These are phyloP conservation scores for Lentinula raphanica DNA, from an alignment of 768 basidiomycete species.

Conservation along the genomic window DNA sequence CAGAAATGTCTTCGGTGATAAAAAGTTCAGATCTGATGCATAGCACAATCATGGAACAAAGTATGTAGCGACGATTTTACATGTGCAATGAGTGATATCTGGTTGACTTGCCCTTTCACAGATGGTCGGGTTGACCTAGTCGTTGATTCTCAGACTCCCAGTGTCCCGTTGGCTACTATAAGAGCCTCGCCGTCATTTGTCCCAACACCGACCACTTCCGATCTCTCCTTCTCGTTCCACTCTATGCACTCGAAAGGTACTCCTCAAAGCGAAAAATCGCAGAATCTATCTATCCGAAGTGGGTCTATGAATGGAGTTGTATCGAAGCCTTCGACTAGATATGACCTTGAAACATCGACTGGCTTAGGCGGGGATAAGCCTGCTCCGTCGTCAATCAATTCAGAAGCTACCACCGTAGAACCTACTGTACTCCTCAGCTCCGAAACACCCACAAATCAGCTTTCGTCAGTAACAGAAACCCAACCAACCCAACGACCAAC, in stretches of 20 bases:
- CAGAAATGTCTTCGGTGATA: conserved; percentile 9
- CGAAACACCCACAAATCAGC: neutral
- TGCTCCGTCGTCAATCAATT: neutral
- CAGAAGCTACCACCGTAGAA: neutral
- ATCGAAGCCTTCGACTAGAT: neutral
- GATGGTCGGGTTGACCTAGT: conserved; percentile 1
- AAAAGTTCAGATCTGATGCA: conserved; percentile 33
- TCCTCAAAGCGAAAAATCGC: neutral
- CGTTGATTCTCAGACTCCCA: neutral
- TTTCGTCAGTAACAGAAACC: neutral
- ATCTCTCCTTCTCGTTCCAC: neutral
- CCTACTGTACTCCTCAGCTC: neutral
- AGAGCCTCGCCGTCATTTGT: neutral
- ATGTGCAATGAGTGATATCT: neutral
- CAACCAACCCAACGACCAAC: neutral
- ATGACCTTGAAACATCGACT: neutral
- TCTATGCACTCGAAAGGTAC: neutral
- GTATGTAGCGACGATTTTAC: conserved; percentile 16
- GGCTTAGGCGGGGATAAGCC: neutral
- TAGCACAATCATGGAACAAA: conserved; percentile 46
- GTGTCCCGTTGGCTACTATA: neutral
- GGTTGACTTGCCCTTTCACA: neutral
- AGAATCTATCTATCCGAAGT: neutral
- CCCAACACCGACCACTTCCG: neutral
- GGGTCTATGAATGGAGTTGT: neutral